A percentile compares a stretch with the other conserved stretches of the same genome.
Evolutionary conservation across 2,329 filamentous ascomycete species (phyloP).

Genomic region (Colletotrichum tanaceti): DNA sequence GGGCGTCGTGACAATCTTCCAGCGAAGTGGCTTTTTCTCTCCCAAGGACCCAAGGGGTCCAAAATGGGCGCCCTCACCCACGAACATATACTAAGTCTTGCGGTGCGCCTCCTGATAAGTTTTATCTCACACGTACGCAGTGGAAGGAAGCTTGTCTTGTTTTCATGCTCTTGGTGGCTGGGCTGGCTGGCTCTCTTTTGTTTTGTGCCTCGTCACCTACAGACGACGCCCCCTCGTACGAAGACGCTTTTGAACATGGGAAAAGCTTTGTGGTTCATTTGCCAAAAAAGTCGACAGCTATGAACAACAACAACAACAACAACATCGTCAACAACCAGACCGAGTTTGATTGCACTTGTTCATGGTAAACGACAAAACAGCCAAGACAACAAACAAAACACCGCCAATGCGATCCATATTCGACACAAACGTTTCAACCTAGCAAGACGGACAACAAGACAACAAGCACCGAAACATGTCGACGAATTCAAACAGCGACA

Average conservation of each 20-base stretch:
- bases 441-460: not conserved
- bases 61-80: not conserved
- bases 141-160: not conserved
- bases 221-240: not conserved
- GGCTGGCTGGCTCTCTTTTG: not conserved
- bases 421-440: not conserved
- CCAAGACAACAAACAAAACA: not conserved
- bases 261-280: not conserved
- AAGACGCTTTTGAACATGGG: not conserved
- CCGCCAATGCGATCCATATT: constrained; percentile 1
- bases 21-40: constrained; percentile 26
- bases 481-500: not conserved
- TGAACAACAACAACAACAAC: no score
- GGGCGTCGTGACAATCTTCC: constrained; percentile 38
- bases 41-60: not conserved
- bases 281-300: not conserved
- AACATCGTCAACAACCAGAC: no score
- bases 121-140: not conserved
- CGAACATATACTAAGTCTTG: constrained; percentile 10
- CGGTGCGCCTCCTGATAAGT: not conserved
- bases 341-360: not conserved
- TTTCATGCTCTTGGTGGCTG: not conserved
- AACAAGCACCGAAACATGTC: not conserved
- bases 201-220: no score
- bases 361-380: not conserved